Conservation (phyloP, 1,139 yeast genomes). For the Blastobotrys ciferrii region DNA sequence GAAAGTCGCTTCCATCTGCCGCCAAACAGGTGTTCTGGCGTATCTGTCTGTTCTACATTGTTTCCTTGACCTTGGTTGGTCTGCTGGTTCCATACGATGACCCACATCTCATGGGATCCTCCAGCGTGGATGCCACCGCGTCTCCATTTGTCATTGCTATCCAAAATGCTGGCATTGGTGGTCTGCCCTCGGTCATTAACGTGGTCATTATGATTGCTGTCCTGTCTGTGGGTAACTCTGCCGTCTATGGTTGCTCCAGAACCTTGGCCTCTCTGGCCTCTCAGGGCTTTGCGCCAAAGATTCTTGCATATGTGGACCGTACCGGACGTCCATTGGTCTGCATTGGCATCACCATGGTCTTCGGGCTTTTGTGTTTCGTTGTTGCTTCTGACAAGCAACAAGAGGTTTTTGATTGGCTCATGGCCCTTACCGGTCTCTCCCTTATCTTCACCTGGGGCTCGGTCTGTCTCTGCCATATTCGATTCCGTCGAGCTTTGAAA, state of each 20-base stretch:
- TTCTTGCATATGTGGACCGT: conserved; percentile 71
- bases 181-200: conserved; percentile 68
- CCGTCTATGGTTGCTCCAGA: conserved; percentile 77
- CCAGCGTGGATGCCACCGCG: conserved; percentile 52
- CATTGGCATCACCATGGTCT: conserved; percentile 51
- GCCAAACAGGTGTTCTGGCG: conserved; percentile 74
- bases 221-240: conserved; percentile 70
- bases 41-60: conserved; percentile 60
- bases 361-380: conserved; percentile 70
- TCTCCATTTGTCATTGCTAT: conserved; percentile 78
- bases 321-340: conserved; percentile 73
- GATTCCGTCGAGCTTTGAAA: conserved; percentile 73
- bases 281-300: conserved; percentile 75
- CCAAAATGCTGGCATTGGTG: conserved; percentile 53
- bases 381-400: conserved; percentile 63
- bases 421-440: conserved; percentile 80
- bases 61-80: conserved; percentile 58
- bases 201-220: conserved; percentile 71
- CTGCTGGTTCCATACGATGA: conserved; percentile 62
- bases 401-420: conserved; percentile 73
- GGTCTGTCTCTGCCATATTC: conserved; percentile 69
- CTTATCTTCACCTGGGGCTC: conserved; percentile 85
- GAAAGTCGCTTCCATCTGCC: conserved; percentile 63
- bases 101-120: conserved; percentile 44
- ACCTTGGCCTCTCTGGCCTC: conserved; percentile 79